Evolutionary conservation across 2,329 filamentous ascomycete genomes (phyloP).

Genomic region (Apiospora hydei): DNA sequence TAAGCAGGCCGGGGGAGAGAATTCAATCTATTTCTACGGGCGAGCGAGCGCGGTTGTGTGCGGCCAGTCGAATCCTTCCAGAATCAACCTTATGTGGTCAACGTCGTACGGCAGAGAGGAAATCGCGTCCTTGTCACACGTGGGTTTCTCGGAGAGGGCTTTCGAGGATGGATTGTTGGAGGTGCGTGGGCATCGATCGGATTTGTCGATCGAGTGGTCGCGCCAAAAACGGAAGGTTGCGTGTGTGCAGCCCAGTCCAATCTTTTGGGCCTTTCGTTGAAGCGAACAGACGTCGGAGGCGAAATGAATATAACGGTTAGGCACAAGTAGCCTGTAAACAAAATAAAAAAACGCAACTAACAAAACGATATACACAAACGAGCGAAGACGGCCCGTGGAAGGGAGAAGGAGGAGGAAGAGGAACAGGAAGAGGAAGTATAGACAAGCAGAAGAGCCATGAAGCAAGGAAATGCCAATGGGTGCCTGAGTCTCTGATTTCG

Average conservation of each 20-base stretch:
- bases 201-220: background rate
- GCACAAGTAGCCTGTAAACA: constrained; percentile 12
- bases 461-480: background rate
- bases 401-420: background rate
- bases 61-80: constrained; percentile 11
- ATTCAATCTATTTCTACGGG: background rate
- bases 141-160: background rate
- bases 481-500: background rate
- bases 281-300: background rate
- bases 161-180: background rate
- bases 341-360: background rate
- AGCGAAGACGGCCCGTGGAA: constrained; percentile 1
- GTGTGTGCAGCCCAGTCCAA: background rate
- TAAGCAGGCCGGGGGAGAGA: background rate
- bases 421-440: background rate
- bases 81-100: constrained; percentile 6
- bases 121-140: constrained; percentile 14
- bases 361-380: constrained; percentile 6
- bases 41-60: background rate
- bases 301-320: background rate
- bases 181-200: background rate
- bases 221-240: constrained; percentile 19
- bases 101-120: background rate
- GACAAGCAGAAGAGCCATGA: background rate
- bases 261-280: constrained; percentile 1